Percentiles rank a stretch among this genome's conserved stretches.
Conservation (phyloP, 2,329 filamentous ascomycete genomes). For the Tolypocladium ovalisporum region DNA sequence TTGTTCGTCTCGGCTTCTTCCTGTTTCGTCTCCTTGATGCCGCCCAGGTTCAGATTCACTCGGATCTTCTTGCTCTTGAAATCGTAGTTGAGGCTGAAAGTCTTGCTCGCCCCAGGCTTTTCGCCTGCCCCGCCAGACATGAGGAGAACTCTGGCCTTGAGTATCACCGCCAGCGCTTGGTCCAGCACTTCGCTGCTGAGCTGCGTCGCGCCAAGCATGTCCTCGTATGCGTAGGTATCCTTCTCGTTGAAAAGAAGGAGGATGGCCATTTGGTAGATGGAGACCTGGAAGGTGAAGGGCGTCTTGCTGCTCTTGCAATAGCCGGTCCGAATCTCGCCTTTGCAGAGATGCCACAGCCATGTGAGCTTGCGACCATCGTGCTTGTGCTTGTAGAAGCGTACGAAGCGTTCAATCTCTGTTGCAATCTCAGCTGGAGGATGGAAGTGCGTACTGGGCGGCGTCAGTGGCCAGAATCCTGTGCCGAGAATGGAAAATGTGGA, state of each 20-base stretch:
- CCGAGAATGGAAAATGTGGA: slow-evolving; percentile 87
- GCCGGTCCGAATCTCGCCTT: slow-evolving; percentile 89
- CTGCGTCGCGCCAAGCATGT: slow-evolving; percentile 72
- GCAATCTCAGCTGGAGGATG: slow-evolving; percentile 76
- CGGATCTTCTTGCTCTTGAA: slow-evolving; percentile 99
- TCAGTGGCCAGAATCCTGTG: slow-evolving; percentile 94
- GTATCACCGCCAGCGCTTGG: slow-evolving; percentile 71
- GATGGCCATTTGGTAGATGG: slow-evolving; percentile 96
- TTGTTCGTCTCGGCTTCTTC: slow-evolving; percentile 97
- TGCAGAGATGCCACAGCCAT: slow-evolving; percentile 97
- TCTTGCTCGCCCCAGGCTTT: slow-evolving; percentile 68
- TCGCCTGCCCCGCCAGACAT: slow-evolving; percentile 56
- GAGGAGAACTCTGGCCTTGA: slow-evolving; percentile 85
- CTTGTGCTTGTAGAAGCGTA: slow-evolving; percentile 88
- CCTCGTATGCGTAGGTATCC: slow-evolving; percentile 75
- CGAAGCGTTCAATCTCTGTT: slow-evolving; percentile 81
- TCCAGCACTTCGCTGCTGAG: slow-evolving; percentile 76
- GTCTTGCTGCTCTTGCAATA: slow-evolving; percentile 86
- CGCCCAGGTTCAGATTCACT: slow-evolving; percentile 88
- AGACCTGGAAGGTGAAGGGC: slow-evolving; percentile 93
- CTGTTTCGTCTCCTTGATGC: slow-evolving; percentile 92
- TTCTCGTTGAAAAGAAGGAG: slow-evolving; percentile 89
- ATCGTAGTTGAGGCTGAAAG: slow-evolving; percentile 78
- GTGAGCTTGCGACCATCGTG: slow-evolving; percentile 93
- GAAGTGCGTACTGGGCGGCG: slow-evolving; percentile 78